A percentile compares a stretch with the other conserved stretches of the same genome.
Evolutionary conservation across 495 filamentous ascomycete genomes (phyloP).

Genomic region (Emericellopsis terricola): DNA sequence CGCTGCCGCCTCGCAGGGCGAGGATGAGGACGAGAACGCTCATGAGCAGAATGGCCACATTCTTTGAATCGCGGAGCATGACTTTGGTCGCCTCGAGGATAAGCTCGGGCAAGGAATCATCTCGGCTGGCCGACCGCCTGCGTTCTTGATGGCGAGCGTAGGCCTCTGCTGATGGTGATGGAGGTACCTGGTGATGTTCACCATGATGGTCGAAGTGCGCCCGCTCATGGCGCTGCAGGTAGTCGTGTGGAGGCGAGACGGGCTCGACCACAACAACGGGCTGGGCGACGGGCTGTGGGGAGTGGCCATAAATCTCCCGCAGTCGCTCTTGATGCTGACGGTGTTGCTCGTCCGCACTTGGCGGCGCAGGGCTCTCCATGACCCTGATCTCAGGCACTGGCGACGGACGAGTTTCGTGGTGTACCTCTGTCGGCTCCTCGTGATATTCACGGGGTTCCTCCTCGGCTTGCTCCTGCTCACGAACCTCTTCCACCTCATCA

Average conservation of each 20-base stretch:
- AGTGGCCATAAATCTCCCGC: constrained; percentile 34
- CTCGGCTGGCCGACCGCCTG: constrained; percentile 11
- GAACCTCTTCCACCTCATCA: too few species aligned
- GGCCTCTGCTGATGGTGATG: constrained; percentile 5
- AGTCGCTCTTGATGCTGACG: constrained; percentile 29
- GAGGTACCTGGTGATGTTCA: constrained; percentile 6
- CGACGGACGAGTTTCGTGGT: too few species aligned
- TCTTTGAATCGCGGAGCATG: constrained; percentile 48
- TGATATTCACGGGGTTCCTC: too few species aligned
- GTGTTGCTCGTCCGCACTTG: constrained; percentile 10
- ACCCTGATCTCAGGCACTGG: not conserved
- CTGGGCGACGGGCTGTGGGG: constrained; percentile 9
- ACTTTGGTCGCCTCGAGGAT: constrained; percentile 51
- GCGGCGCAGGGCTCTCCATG: constrained; percentile 1
- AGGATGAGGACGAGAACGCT: constrained; percentile 41
- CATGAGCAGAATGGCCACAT: constrained; percentile 47
- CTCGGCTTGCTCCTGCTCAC: too few species aligned
- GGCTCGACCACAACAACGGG: too few species aligned
- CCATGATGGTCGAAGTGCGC: too few species aligned
- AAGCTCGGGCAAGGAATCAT: constrained; percentile 36
- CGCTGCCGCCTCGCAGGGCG: constrained; percentile 16
- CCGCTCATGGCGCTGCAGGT: too few species aligned
- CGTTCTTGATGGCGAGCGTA: constrained; percentile 8
- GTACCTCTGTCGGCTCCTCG: too few species aligned
- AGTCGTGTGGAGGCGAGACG: too few species aligned